phyloP scores from a whole-genome alignment of 257 asterid species.

The Gynochthodes officinalis region DNA sequence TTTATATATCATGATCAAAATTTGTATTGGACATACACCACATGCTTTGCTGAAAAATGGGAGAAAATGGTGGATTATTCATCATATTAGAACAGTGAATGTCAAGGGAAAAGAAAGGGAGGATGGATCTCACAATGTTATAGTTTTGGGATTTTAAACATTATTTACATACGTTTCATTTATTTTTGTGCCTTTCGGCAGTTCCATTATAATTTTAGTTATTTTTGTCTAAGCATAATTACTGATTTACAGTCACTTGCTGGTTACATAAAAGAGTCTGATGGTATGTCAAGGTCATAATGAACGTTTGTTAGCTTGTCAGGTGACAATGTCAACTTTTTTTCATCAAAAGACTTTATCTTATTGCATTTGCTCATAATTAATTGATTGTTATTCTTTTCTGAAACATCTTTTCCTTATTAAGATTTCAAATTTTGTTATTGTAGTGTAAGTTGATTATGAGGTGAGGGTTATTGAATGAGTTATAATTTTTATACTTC shows the following conservation, averaged over 20 bases:
- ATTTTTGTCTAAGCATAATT: neutral
- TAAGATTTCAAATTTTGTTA: neutral
- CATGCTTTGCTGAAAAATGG: slow-evolving; percentile 3
- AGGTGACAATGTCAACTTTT: too few relatives aligned
- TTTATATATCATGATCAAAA: slow-evolving; percentile 15
- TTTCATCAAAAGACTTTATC: neutral
- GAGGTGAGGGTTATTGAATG: neutral
- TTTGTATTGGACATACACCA: neutral
- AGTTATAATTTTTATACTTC: neutral
- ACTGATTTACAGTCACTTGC: neutral
- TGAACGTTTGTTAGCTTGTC: neutral
- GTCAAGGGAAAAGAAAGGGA: neutral
- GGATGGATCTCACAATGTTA: neutral
- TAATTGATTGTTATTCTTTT: neutral
- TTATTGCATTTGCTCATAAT: too few relatives aligned
- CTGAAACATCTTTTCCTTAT: too few relatives aligned
- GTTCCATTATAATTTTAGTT: neutral
- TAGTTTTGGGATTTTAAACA: neutral
- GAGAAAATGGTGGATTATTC: neutral
- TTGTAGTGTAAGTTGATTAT: neutral
- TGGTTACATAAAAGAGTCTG: neutral
- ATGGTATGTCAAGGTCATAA: neutral
- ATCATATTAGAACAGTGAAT: neutral
- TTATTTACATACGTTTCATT: neutral
- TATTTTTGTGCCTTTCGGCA: neutral